phyloP scores from a whole-genome alignment of 768 basidiomycete species.

The Xanthoconium purpureum region DNA sequence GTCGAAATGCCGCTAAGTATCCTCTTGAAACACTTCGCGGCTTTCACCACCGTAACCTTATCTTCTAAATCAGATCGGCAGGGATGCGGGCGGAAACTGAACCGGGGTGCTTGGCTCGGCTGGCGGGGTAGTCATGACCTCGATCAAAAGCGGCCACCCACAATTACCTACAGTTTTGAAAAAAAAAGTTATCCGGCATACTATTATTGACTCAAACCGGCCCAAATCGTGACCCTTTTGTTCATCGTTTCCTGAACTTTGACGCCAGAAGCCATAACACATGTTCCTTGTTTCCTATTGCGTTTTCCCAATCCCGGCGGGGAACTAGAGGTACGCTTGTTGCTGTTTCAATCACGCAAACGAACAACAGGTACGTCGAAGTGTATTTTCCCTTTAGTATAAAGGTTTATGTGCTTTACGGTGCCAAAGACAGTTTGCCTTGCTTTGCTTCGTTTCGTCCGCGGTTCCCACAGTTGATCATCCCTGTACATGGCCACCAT shows the following conservation, averaged over 20 bases:
- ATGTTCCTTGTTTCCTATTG: neutral
- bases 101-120: neutral
- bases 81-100: neutral
- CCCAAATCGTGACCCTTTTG: no score
- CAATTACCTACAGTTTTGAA: neutral
- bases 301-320: neutral
- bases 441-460: neutral
- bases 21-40: constrained; percentile 4
- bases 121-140: neutral
- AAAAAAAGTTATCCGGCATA: neutral
- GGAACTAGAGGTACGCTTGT: neutral
- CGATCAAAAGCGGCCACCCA: neutral
- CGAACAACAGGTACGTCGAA: neutral
- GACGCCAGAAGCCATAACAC: neutral
- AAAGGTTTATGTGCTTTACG: neutral
- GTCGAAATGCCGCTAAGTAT: neutral
- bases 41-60: neutral
- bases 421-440: neutral
- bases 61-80: neutral
- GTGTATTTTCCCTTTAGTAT: neutral
- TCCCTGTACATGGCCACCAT: constrained; percentile 8
- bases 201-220: neutral
- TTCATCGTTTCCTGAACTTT: neutral
- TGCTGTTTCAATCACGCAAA: neutral
- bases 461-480: neutral